These are phyloP conservation scores for Nakazawaea sp. DNA, from an alignment of 805 yeast species.

Conservation along the genomic window DNA sequence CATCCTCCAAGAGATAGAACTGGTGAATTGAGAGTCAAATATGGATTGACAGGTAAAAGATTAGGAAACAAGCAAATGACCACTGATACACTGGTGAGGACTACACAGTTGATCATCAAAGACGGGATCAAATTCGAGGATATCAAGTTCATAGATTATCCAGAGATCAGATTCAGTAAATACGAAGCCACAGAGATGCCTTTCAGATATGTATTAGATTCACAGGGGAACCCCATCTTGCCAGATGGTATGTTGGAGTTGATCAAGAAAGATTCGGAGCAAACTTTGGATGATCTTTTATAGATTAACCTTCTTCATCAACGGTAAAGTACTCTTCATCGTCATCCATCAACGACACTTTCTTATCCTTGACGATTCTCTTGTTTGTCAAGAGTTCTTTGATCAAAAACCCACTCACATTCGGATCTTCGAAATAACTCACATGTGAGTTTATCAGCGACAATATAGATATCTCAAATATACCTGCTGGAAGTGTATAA, in stretches of 20 bases:
- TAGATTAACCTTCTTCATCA: slow-evolving; percentile 13
- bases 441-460: slow-evolving; percentile 86
- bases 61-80: slow-evolving; percentile 92
- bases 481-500: slow-evolving; percentile 69
- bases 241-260: slow-evolving; percentile 89
- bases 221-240: slow-evolving; percentile 63
- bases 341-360: slow-evolving; percentile 4
- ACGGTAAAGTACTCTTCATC: slow-evolving; percentile 5
- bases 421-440: slow-evolving; percentile 80
- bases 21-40: slow-evolving; percentile 71
- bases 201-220: slow-evolving; percentile 76
- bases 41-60: slow-evolving; percentile 83
- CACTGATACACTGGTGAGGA: slow-evolving; percentile 94
- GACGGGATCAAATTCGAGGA: slow-evolving; percentile 53
- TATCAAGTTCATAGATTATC: slow-evolving; percentile 84
- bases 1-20: slow-evolving; percentile 94
- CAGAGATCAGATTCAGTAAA: slow-evolving; percentile 82
- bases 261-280: slow-evolving; percentile 80
- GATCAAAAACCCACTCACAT: slow-evolving; percentile 74
- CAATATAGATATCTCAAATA: slow-evolving; percentile 71
- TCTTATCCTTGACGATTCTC: slow-evolving; percentile 4
- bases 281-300: slow-evolving; percentile 66
- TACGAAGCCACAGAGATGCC: slow-evolving; percentile 98
- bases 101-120: slow-evolving; percentile 75
- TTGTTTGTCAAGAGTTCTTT: slow-evolving; percentile 36